phyloP scores from a whole-genome alignment of 2,329 filamentous ascomycete genomes.

The Trichoderma sp. region DNA sequence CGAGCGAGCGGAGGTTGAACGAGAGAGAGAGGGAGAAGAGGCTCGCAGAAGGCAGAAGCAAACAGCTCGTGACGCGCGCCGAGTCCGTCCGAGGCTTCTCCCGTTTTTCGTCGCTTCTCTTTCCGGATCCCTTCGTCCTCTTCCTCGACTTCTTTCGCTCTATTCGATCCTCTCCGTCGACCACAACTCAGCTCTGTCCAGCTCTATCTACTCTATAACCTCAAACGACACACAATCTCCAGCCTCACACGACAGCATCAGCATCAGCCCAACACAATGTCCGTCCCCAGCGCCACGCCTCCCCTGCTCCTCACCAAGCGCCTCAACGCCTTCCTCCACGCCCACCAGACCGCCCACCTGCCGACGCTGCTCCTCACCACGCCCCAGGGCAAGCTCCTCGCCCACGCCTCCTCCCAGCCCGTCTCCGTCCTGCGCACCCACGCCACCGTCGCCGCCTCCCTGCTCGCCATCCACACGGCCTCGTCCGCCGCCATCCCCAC shows the following conservation, averaged over 20 bases:
- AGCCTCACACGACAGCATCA: not conserved
- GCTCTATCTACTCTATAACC: too few species aligned
- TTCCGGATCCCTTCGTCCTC: not conserved
- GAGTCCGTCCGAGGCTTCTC: not conserved
- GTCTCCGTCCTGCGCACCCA: slow-evolving; percentile 62
- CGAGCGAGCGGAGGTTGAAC: too few species aligned
- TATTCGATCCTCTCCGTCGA: not conserved
- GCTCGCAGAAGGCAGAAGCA: too few species aligned
- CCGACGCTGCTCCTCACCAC: slow-evolving; percentile 64
- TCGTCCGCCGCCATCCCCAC: slow-evolving; percentile 47
- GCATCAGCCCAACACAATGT: slow-evolving; percentile 35
- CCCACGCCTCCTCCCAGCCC: slow-evolving; percentile 59
- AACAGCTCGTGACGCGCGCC: too few species aligned
- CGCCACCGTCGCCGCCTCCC: slow-evolving; percentile 64
- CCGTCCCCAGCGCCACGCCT: slow-evolving; percentile 47
- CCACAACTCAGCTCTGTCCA: too few species aligned
- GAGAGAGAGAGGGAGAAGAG: too few species aligned
- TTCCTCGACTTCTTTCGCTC: not conserved
- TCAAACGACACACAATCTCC: not conserved
- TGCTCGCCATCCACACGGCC: slow-evolving; percentile 60
- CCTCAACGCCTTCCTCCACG: slow-evolving; percentile 62
- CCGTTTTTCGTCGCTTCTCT: not conserved
- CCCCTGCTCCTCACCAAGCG: slow-evolving; percentile 67
- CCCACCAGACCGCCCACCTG: slow-evolving; percentile 59
- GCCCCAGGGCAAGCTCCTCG: slow-evolving; percentile 63